Base-by-base conservation (phyloP, 208 protist species). In the Acanthamoeba healyi region DNA sequence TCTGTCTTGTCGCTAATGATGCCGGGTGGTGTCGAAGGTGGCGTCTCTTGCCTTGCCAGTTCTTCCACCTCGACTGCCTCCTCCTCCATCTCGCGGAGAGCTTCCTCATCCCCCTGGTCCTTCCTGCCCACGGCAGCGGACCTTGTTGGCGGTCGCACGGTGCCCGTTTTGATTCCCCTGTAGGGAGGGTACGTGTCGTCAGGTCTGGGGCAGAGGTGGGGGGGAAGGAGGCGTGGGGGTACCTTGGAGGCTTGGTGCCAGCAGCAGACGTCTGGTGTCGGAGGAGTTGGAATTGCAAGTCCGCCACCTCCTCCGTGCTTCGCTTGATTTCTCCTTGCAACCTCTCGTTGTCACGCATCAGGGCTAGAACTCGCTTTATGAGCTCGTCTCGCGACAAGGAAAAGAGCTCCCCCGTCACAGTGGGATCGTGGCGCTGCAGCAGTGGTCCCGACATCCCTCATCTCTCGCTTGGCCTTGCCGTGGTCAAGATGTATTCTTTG, bases 241-340 rank as follows among this genome's bases (percentile, higher is more conserved):
- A n/a, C n/a, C n/a, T n/a, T n/a, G n/a, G n/a, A n/a, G n/a, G n/a
- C n/a, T n/a, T n/a, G n/a, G n/a, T n/a, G n/a, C n/a, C n/a, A n/a
- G n/a, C 9, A 7, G 49, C 49, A 29, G 26, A 15, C 7, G 61
- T 81, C 24, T 49, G 70, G 22, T 22, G 6, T 1, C 36, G 38
- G 7, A 81, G 70, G 70, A 81, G 70, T 9, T 46, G 29, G 70
- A 81, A 81, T 36, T 81, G 70, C 26, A 81, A 36, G 38, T 81
- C 70, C 22, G 70, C 70, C 36, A 49, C 70, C 70, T 81, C 70
- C 1, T 81, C 70, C 9, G 12, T 49, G 19, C 38, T 81, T 7
- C 70, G 38, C 15, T 17, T 40, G 12, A 81, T 81, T n/a, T 81
- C 70, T 2, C 24, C 70, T 12, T 49, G 70, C 70, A 81, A 49